Conservation (phyloP, 1,139 yeast species). For the Arxiozyma bovina region DNA sequence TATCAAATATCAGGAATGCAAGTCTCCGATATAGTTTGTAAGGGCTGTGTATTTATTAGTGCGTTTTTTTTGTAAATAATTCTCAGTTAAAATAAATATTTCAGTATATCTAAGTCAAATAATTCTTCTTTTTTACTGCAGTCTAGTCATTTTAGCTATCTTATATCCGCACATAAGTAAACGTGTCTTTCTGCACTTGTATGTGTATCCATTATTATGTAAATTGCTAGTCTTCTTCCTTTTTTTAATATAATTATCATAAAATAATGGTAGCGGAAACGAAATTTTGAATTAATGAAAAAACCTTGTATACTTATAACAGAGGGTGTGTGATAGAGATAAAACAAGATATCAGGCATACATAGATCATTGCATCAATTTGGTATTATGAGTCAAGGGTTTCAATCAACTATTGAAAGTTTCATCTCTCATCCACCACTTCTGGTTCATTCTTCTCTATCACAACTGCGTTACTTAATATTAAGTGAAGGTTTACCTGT, state of each 20-base stretch:
- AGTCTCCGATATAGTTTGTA: no score
- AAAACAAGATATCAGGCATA: background rate
- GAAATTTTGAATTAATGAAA: background rate
- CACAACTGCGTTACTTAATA: slow-evolving; percentile 71
- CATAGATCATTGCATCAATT: background rate
- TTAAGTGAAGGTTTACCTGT: slow-evolving; percentile 65
- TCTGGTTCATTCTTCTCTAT: slow-evolving; percentile 58
- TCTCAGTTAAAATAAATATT: no score
- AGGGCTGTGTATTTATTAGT: no score
- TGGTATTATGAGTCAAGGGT: slow-evolving; percentile 8
- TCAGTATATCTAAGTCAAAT: background rate
- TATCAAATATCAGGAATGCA: background rate
- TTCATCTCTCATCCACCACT: slow-evolving; percentile 28
- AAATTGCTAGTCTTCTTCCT: no score
- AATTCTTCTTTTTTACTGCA: background rate
- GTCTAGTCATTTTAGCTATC: no score
- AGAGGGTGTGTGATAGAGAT: background rate
- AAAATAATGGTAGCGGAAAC: background rate
- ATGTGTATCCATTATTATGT: no score
- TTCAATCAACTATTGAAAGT: slow-evolving; percentile 20
- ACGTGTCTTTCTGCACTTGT: background rate
- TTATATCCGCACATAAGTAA: no score
- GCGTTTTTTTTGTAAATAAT: no score
- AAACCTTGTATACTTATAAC: no score
- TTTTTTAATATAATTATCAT: no score